Base-by-base conservation (phyloP, 805 yeast species). In the Ogataea ramenticola region DNA sequence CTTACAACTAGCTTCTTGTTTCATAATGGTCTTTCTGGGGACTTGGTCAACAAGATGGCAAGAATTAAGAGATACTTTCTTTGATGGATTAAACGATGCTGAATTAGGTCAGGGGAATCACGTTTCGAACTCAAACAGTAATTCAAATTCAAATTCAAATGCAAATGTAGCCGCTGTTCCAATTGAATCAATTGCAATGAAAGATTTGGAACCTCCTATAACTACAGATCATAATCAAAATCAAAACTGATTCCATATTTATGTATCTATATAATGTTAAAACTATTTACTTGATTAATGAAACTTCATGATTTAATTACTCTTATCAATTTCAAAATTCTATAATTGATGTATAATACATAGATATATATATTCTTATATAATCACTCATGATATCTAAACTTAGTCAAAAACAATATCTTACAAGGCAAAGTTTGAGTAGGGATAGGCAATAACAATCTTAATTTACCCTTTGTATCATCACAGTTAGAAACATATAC, bases 1-100 rank as follows among this genome's bases (percentile, higher is more conserved):
- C 19, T 63, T 89, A 38, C 97, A 90, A 61, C 52, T 78, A 0
- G 60, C 77, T 3, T 84, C 95, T 35, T 79, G 86, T 3, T 64
- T 74, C 1, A 63, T 88, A 4, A 71, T 91, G 68, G 85, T 88
- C 4, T 71, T 82, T 9, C 70, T 91, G 47, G 96, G 97, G 0
- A 87, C 96, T 0, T 91, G 91, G 77, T 78, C 89, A 16, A 79
- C 96, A 0, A 76, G 96, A 52, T 90, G 97, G 96, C 79, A 82
- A 51, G 99, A 91, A 60, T 68, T 91, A 43, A 74, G 90, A 55
- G 86, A 86, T 34, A 86, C 96, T 0, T 91, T 93, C 57, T 91
- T 93, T 53, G 95, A 89, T 46, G 87, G 90, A 30, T 68, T 85
- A 67, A 72, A 77, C 22, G 93, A 84, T 52, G 71, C 77, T 9